Base-by-base conservation (phyloP, 441 rosid genomes). In the Populus trichocarpa region DNA sequence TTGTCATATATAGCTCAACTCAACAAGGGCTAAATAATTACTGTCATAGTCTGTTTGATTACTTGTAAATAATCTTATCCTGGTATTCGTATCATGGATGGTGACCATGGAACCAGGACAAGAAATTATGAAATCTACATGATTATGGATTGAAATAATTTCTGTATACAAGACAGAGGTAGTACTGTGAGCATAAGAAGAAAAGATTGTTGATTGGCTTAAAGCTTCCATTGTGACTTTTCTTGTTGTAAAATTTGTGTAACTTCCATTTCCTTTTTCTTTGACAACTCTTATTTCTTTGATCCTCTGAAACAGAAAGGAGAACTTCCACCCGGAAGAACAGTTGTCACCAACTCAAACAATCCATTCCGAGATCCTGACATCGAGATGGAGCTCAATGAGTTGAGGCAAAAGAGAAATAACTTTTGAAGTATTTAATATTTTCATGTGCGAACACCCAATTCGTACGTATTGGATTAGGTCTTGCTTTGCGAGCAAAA, bases 281-380 rank as follows among this genome's bases (percentile, higher is more conserved):
- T 11, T 36, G 32, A 40, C 46, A 53, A 23, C 22, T 28, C n/a
- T 59, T 28, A 69, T 50, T 81, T 50, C 8, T 72, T 18, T n/a
- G 74, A n/a, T 33, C 50, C 35, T 59, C 75, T 23, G 14, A 42
- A 73, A 75, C 89, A 92, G 92, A 90, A 86, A 89, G 93, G 92
- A 75, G 92, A 88, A 67, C 89, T 92, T 66, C 97, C 94, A 8
- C 88, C 94, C 0, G 94, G 94, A 74, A 87, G 92, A 83, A 79
- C 87, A 5, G 85, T 71, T 40, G 71, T 87, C 5, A 18, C 81
- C 73, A 84, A 86, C 77, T 40, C 84, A 69, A 84, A 57, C 68
- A 73, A 80, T 22, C 86, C 85, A 2, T 84, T 83, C 57, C 86
- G 84, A 72, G 93, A 90, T 78, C 66, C 91, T 4, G 92, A 89